Percentiles rank a stretch among this genome's conserved stretches.
Conservation (phyloP, 169 alveolate genomes). For the Perkinsus chesapeaki region DNA sequence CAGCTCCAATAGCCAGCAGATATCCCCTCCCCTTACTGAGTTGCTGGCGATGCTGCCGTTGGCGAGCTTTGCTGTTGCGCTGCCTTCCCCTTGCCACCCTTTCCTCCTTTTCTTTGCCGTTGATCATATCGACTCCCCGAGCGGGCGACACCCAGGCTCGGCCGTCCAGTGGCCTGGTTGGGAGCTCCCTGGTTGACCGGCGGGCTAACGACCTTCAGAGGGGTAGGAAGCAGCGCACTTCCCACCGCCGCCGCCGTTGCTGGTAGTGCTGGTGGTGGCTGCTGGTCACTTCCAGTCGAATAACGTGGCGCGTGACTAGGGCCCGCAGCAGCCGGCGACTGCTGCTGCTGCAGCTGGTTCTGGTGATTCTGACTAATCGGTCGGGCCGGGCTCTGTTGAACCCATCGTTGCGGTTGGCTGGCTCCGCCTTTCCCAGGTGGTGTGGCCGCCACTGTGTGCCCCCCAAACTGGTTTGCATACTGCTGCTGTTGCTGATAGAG, state of each 20-base stretch:
- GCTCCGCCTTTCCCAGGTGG: not conserved
- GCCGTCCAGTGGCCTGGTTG: not conserved
- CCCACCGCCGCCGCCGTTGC: not conserved
- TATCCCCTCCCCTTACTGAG: too few species aligned
- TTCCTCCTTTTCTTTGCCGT: not conserved
- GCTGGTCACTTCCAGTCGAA: not conserved
- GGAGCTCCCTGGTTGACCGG: not conserved
- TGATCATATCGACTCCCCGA: not conserved
- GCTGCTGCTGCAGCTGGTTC: not conserved
- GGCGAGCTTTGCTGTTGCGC: too few species aligned
- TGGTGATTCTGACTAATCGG: too few species aligned
- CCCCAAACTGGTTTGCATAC: not conserved
- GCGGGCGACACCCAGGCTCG: not conserved
- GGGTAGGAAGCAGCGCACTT: too few species aligned
- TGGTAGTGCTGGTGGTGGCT: not conserved
- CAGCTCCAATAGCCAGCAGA: too few species aligned
- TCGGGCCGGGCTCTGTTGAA: not conserved
- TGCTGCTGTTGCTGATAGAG: not conserved
- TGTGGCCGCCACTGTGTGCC: not conserved
- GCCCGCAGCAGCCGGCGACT: too few species aligned
- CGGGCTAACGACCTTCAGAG: not conserved
- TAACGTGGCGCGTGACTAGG: not conserved
- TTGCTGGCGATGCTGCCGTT: not conserved
- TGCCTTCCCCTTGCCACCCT: slow-evolving; percentile 3
- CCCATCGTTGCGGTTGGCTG: not conserved